Evolutionary conservation across 2,329 filamentous ascomycete species (phyloP).

Genomic region (Botrytis paeoniae): DNA sequence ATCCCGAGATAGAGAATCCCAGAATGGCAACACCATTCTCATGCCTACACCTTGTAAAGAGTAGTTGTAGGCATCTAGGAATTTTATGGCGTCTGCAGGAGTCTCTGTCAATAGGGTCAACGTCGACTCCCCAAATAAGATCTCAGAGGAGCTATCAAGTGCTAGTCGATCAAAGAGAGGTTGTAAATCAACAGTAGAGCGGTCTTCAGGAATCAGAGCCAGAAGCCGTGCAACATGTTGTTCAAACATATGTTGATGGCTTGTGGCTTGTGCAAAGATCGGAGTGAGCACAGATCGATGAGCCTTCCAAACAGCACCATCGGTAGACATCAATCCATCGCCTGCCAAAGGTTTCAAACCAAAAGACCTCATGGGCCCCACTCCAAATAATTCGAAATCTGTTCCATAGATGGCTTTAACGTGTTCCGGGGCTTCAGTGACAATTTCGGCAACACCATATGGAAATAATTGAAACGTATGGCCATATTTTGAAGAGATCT

Average conservation of each 20-base stretch:
- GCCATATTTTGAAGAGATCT: conserved; percentile 1
- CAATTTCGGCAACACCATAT: background rate
- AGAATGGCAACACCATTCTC: conserved; percentile 10
- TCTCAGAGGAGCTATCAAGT: conserved; percentile 55
- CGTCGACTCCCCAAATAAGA: conserved; percentile 59
- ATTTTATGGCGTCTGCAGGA: background rate
- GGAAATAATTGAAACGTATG: conserved; percentile 5
- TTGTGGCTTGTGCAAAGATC: background rate
- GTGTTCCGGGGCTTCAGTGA: conserved; percentile 24
- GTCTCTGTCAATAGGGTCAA: background rate
- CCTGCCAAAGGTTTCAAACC: conserved; percentile 36
- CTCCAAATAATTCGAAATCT: conserved; percentile 41
- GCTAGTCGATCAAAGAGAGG: conserved; percentile 40
- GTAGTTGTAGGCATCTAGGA: background rate
- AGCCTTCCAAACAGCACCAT: conserved; percentile 11
- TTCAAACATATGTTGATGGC: background rate
- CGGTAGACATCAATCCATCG: background rate
- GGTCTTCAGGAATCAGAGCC: conserved; percentile 8
- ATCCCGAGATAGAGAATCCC: conserved; percentile 1
- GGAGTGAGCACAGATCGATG: conserved; percentile 4
- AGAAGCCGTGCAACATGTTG: background rate
- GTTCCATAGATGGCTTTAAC: conserved; percentile 19
- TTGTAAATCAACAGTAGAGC: conserved; percentile 15
- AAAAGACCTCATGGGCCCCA: conserved; percentile 44
- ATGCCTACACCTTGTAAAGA: background rate